These are phyloP conservation scores for Pseudogymnoascus sp. DNA, from an alignment of 2,329 filamentous ascomycete genomes.

Conservation along the genomic window DNA sequence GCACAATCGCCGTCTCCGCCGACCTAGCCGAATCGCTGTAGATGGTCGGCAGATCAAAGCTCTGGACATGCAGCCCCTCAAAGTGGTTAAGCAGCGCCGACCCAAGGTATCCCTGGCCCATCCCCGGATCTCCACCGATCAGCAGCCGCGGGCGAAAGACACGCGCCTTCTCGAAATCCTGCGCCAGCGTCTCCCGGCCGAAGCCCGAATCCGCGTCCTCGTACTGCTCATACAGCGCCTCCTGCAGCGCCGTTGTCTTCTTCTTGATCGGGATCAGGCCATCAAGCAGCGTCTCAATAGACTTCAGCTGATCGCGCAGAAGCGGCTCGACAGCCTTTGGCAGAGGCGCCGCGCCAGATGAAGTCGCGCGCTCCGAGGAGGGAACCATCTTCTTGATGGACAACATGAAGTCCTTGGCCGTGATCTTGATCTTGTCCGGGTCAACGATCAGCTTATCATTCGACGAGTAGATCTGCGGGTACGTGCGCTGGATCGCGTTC, in stretches of 20 bases:
- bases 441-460: constrained; percentile 86
- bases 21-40: constrained; percentile 68
- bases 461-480: constrained; percentile 90
- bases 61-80: constrained; percentile 89
- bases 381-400: constrained; percentile 94
- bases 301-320: constrained; percentile 60
- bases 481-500: constrained; percentile 91
- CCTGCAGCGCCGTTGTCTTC: constrained; percentile 80
- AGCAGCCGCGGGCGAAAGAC: constrained; percentile 84
- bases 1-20: constrained; percentile 75
- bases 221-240: constrained; percentile 85
- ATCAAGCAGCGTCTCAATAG: constrained; percentile 63
- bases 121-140: constrained; percentile 72
- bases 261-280: constrained; percentile 77
- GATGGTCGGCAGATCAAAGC: constrained; percentile 82
- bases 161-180: constrained; percentile 78
- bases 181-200: constrained; percentile 63
- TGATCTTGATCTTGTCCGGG: constrained; percentile 72
- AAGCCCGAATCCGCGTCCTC: constrained; percentile 78
- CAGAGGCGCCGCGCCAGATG: constrained; percentile 74
- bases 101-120: constrained; percentile 89
- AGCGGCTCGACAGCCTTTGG: constrained; percentile 75
- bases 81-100: constrained; percentile 82
- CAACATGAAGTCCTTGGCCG: constrained; percentile 93
- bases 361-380: constrained; percentile 83